Evolutionary conservation across 2,329 filamentous ascomycete species (phyloP).

Genomic region (Cercospora nicotianae): DNA sequence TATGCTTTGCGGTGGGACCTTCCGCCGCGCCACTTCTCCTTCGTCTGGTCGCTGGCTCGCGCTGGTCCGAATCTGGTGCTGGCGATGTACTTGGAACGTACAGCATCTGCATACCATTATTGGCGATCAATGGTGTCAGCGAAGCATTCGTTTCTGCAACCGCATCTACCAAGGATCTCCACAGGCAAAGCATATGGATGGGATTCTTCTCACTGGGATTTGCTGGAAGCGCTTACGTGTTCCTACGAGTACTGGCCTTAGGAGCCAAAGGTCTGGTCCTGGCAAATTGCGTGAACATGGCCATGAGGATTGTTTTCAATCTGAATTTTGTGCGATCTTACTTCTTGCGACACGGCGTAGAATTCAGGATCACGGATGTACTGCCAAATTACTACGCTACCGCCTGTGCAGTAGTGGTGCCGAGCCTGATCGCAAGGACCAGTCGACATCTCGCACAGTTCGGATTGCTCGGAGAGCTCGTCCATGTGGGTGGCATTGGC

Average conservation of each 20-base stretch:
- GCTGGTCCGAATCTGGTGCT: constrained; percentile 74
- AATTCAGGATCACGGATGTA: constrained; percentile 29
- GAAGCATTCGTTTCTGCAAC: constrained; percentile 93
- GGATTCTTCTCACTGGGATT: constrained; percentile 75
- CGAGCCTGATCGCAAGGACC: constrained; percentile 40
- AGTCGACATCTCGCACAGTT: constrained; percentile 35
- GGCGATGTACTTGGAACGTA: constrained; percentile 74
- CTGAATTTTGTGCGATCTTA: constrained; percentile 67
- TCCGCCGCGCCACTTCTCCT: constrained; percentile 72
- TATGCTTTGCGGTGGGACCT: constrained; percentile 71
- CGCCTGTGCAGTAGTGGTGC: constrained; percentile 41
- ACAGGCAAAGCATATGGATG: constrained; percentile 82
- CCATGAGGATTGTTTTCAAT: constrained; percentile 80
- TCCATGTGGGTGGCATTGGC: constrained; percentile 41
- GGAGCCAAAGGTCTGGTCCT: constrained; percentile 80
- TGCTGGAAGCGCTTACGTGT: constrained; percentile 70
- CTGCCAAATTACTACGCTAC: constrained; percentile 40
- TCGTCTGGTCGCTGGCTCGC: constrained; percentile 70
- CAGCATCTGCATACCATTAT: constrained; percentile 88
- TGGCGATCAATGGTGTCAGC: constrained; percentile 86
- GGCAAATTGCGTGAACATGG: constrained; percentile 90
- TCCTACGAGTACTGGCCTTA: constrained; percentile 66
- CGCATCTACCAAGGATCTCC: constrained; percentile 71
- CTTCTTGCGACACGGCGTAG: constrained; percentile 52
- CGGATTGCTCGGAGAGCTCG: constrained; percentile 46